Conservation (phyloP, 2,329 filamentous ascomycete genomes). For the Scopulariopsis brevicaulis region DNA sequence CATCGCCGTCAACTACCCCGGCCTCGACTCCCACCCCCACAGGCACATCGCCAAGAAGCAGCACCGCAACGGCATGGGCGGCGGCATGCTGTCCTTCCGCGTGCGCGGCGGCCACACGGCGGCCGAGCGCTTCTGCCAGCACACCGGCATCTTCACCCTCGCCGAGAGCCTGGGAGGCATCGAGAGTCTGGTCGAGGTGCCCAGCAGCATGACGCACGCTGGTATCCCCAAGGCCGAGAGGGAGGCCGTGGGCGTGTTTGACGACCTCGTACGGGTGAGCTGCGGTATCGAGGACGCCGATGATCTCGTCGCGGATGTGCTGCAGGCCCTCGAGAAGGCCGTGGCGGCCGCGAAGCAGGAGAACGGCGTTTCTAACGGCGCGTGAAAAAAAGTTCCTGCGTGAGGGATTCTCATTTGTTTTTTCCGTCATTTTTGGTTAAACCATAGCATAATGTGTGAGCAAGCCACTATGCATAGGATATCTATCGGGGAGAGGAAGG, state of each 20-base stretch:
- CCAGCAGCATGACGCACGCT: constrained; percentile 92
- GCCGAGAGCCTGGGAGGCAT: constrained; percentile 89
- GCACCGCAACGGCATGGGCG: constrained; percentile 88
- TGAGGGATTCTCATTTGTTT: background rate
- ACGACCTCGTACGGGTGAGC: constrained; percentile 87
- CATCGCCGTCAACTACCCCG: constrained; percentile 89
- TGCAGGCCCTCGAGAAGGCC: constrained; percentile 72
- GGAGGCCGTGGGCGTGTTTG: constrained; percentile 86
- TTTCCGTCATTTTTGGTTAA: background rate
- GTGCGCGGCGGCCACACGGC: constrained; percentile 77
- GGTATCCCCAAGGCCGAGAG: constrained; percentile 85
- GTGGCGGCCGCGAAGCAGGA: constrained; percentile 23
- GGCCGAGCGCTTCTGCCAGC: constrained; percentile 85
- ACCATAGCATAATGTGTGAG: background rate
- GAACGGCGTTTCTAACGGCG: constrained; percentile 6
- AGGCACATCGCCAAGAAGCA: constrained; percentile 77
- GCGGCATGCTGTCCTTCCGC: constrained; percentile 95
- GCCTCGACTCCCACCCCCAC: constrained; percentile 77
- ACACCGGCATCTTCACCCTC: constrained; percentile 81
- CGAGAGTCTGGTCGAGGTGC: constrained; percentile 84
- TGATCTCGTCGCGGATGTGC: constrained; percentile 72
- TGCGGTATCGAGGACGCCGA: constrained; percentile 87
- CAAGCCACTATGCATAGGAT: background rate
- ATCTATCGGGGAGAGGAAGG: background rate
- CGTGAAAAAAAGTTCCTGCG: background rate